Evolutionary conservation across 768 basidiomycete genomes (phyloP), one percentile per base, ranked within the genome.

Genomic region (Phlebiopsis flavidoalba): DNA sequence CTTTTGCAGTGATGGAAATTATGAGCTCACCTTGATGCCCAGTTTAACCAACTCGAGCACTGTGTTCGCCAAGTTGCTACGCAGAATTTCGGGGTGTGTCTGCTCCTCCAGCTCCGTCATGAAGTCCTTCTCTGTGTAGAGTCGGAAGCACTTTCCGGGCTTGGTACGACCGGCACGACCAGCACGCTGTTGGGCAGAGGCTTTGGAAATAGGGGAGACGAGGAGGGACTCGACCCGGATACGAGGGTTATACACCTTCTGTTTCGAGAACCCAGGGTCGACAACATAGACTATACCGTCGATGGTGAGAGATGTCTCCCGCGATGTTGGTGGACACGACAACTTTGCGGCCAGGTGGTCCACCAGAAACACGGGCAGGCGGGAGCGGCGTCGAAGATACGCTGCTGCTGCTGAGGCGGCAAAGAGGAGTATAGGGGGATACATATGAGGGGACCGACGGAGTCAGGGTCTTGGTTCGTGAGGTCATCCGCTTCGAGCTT

Each of bases 221-320:
- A 98, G 77, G 57, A 99, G 77, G 62, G 88, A 90, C 77, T 99
- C 96, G 19, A 98, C 96, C 51, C 96, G 87, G 61, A 98, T 97
- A 33, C 96, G 84, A 0, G 96, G 97, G 72, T 98, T 98, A 78
- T 98, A 99, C 53, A 98, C 89, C 71, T 96, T 98, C 75, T 98
- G 96, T 75, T 99, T 96, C 36, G 91, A 95, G 77, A 98, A 97
- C 0, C 95, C 95, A 0, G 95, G 93, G 69, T 98, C 96, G 50
- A 98, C 95, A 60, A 98, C 96, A 67, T 98, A 99, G n/a, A 99
- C 95, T 67, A 99, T 98, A 21, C 96, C 96, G 66, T 99, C 96
- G 60, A 99, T 98, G 2, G 96, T 99, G 47, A 98, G 76, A 1
- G 94, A 96, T 1, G 96, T 98, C 74, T 99, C 96, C n/a, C 3